Base-by-base conservation (phyloP, 2,329 filamentous ascomycete genomes). In the Teratosphaeria viscida region DNA sequence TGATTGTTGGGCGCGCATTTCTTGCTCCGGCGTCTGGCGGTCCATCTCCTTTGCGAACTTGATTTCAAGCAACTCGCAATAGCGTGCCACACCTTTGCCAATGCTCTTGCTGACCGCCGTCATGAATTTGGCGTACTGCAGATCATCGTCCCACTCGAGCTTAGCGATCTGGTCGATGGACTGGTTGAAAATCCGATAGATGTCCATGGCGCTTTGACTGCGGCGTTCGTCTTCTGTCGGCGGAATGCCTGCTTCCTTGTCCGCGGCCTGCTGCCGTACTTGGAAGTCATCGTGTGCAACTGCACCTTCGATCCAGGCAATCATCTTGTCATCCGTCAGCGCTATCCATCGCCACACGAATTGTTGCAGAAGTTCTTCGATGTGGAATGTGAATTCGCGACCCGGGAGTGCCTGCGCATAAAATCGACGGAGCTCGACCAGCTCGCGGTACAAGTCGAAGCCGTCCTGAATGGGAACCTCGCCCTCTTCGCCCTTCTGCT, bases 271-370 rank as follows among this genome's bases (percentile, higher is more conserved):
- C 10, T 82, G 82, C 58, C 89, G 83, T 58, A 95, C 86, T 66
- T 85, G 82, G 74, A 97, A 99, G 60, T 85, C 77, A 71, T 99
- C 94, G 66, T 95, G 89, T 72, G 90, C 92, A 73, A 96, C 87
- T 8, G 94, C 92, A 68, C 92, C 85, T 54, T 95, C 90, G 47
- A 97, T 89, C 78, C 94, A 94, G 27, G 85, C 85, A 62, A 88
- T 80, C 69, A 96, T 86, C 69, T 87, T 90, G 37, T 79, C 78
- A 67, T 97, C 91, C 7, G 90, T 91, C 63, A 85, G 83, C 58
- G 83, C 81, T 63, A 99, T 90, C 92, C 92, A 99, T 60, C 90
- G 85, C 92, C 92, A 97, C 5, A 97, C 94, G 72, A 97, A 99
- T 39, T 89, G 87, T 62, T 92, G 88, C 19, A 99, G 80, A 16